Conservation (phyloP, 208 protist genomes). For the Trypanosoma mega region DNA sequence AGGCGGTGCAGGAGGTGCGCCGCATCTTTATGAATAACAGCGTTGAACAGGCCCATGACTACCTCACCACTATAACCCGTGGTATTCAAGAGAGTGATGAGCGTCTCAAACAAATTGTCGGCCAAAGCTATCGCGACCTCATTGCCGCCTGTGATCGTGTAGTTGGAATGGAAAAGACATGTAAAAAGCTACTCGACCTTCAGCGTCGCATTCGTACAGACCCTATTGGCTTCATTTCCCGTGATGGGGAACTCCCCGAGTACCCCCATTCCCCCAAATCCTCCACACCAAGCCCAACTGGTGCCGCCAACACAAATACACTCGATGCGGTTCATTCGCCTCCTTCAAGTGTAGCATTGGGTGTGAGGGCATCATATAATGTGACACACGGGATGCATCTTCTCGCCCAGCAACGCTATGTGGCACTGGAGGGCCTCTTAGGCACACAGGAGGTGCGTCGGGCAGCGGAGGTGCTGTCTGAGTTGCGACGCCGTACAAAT, state of each 20-base stretch:
- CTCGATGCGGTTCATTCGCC: no score
- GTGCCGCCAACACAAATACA: no score
- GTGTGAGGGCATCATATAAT: background rate
- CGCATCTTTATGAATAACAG: conserved; percentile 63
- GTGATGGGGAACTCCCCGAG: no score
- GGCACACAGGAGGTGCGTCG: conserved; percentile 4
- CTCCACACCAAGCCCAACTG: no score
- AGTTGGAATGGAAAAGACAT: conserved; percentile 46
- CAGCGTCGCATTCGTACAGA: conserved; percentile 23
- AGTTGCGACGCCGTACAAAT: no score
- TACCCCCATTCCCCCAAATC: no score
- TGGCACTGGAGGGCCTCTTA: conserved; percentile 20
- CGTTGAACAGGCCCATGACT: conserved; percentile 44
- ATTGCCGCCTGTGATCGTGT: conserved; percentile 58
- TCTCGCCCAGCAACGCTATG: conserved; percentile 2
- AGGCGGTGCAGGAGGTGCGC: conserved; percentile 58
- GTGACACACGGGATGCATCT: background rate
- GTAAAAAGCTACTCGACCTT: conserved; percentile 36
- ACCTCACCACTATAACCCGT: conserved; percentile 50
- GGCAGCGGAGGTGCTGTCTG: conserved; percentile 5
- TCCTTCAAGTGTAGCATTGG: no score
- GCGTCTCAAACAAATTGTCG: conserved; percentile 45
- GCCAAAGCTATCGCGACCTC: conserved; percentile 54
- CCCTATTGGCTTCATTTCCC: no score
- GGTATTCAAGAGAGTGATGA: conserved; percentile 57